Percentiles rank a stretch among this genome's conserved stretches.
These are phyloP conservation scores for Xylaria curta DNA, from an alignment of 495 filamentous ascomycete species.

Conservation along the genomic window DNA sequence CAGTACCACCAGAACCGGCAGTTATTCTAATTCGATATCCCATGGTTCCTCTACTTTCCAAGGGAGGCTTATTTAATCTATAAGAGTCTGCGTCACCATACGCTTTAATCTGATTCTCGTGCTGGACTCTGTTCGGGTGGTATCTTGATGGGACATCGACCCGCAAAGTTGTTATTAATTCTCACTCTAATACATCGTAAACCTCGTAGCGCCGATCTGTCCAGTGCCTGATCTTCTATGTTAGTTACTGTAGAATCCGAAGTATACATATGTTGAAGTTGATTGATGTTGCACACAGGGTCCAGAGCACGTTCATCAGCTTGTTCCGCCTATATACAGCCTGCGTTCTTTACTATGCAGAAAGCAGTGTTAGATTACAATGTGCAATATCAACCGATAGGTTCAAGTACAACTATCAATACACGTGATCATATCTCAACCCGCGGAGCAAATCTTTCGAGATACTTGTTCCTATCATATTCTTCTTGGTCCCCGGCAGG, in stretches of 20 bases:
- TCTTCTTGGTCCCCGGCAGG: background rate
- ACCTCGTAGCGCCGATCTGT: background rate
- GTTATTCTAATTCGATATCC: too few species aligned
- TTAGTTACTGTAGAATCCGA: background rate
- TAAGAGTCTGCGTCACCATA: too few species aligned
- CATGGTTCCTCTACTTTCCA: too few species aligned
- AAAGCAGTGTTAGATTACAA: background rate
- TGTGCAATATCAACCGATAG: background rate
- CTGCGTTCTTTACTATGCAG: background rate
- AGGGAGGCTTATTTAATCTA: too few species aligned
- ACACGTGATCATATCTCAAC: slow-evolving; percentile 7
- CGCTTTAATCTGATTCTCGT: too few species aligned
- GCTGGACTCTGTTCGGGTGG: too few species aligned
- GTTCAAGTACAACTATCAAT: background rate
- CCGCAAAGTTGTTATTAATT: background rate
- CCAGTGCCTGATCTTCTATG: background rate
- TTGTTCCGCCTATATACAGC: background rate
- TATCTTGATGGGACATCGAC: background rate
- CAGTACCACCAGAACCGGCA: too few species aligned
- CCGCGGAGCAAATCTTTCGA: background rate
- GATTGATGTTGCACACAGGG: background rate
- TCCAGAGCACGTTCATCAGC: background rate
- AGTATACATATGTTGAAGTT: background rate
- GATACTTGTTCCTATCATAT: background rate
- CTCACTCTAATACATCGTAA: background rate